These are phyloP conservation scores for Porcisia hertigi DNA, from an alignment of 208 protist species.

Conservation along the genomic window DNA sequence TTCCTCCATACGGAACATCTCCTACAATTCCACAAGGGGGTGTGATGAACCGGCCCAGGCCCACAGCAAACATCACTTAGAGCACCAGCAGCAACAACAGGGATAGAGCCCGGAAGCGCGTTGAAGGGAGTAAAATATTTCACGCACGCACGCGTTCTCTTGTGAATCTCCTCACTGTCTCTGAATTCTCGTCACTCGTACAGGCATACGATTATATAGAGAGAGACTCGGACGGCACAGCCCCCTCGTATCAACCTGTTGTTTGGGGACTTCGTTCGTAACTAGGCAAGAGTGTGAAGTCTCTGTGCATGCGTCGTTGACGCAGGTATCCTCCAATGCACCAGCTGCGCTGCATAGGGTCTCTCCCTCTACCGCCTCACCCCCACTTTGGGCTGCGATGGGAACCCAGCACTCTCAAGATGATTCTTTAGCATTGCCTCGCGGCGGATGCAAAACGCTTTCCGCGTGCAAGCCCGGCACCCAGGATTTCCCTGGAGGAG, in stretches of 20 bases:
- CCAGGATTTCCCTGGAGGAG: slow-evolving; percentile 69
- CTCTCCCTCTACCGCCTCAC: not conserved
- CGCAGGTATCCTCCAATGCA: not conserved
- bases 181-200: not conserved
- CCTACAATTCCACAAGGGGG: not conserved
- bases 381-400: not conserved
- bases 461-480: slow-evolving; percentile 63
- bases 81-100: not conserved
- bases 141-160: not conserved
- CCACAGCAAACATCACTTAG: too few species aligned
- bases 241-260: not conserved
- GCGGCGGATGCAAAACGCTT: slow-evolving; percentile 41
- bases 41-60: not conserved
- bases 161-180: too few species aligned
- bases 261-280: too few species aligned
- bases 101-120: not conserved
- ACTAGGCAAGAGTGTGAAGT: not conserved
- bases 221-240: not conserved
- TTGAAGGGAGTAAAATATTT: not conserved
- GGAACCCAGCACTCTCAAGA: slow-evolving; percentile 16
- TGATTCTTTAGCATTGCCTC: slow-evolving; percentile 33
- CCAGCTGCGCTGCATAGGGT: not conserved
- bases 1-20: not conserved
- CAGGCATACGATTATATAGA: not conserved
- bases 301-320: not conserved